Evolutionary conservation across 2,329 filamentous ascomycete genomes (phyloP), one percentile per base, ranked within the genome.

Genomic region (Penicillium sp.): DNA sequence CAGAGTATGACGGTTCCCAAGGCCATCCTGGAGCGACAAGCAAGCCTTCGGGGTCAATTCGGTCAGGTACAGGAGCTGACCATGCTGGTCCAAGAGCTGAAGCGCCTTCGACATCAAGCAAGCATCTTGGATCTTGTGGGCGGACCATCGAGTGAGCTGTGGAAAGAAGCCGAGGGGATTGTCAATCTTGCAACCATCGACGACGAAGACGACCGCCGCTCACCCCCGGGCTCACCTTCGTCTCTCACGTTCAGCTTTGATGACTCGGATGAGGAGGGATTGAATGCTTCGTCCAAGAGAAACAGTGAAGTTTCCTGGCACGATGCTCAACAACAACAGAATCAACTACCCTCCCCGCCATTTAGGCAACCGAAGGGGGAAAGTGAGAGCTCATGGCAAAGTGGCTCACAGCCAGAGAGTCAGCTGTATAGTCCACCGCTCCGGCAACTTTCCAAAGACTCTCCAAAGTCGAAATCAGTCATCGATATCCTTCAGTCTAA

Each of bases 161-260:
- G 83, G 83, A 79, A 80, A 62, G 83, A 86, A 66, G 83, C 85
- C 16, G 83, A 85, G 62, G 82, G 81, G 11, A 87, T 87, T 70
- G 84, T 87, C 51, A 83, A 85, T 57, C 73, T 87, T 45, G 84
- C 84, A 27, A 85, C 85, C 41, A 77, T 86, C 56, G 82, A 86
- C 60, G 81, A 82, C 42, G 81, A 85, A 24, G 81, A 84, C 52
- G 73, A 79, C 18, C 74, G 76, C 20, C 63, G 73, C 30, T 72
- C 75, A 8, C 76, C 78, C 30, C 76, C 77, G 35, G 71, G 75
- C 31, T 83, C 81, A 7, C 81, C 81, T 6, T 75, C 75, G 2
- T 84, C 82, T 1, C 80, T 82, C 3, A 79, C 77, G 9, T 81
- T 82, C 60, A 82, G 84, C 60, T 79, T 81, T 56, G 78, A 80